Evolutionary conservation across 2,329 filamentous ascomycete species (phyloP), one percentile per base, ranked within the genome.

Genomic region (Ilyonectria robusta): DNA sequence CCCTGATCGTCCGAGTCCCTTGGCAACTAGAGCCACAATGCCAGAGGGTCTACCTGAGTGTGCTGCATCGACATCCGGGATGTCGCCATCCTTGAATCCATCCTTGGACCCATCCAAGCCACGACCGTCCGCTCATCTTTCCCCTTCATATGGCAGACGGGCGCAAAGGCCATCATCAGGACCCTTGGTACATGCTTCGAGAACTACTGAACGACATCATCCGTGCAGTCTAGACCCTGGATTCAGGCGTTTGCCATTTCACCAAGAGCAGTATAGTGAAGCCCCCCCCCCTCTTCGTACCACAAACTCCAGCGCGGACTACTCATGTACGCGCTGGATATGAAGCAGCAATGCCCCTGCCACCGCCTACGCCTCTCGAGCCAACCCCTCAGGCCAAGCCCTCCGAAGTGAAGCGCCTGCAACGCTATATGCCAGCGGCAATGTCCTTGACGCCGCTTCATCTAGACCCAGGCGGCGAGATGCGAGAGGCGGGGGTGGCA

Each of bases 321-420:
- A 17, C 46, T 23, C 23, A 26, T 21, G 21, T 23, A 33, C 31
- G 31, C 9, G 31, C 31, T 33, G 31, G 31, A 48, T 31, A n/a
- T 26, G 47, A 50, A n/a, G 47, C 47, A 31, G 29, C 26, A 29
- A 50, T 26, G 47, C 37, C 37, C 37, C 37, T 40, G 37, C 40
- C 15, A 42, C 40, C 40, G 8, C 23, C 53, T 23, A 51, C 51
- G 42, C 60, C 59, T 19, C 23, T 29, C 29, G 40, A 50, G 48
- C 56, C 62, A 55, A 21, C 50, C 33, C 48, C 62, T 35, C 47
- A 40, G n/a, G 29, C 17, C 62, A 31, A 60, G 11, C 56, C 62
- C 56, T 29, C 33, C 50, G 55, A 37, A 60, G 31, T 21, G 50
- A 64, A 53, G 62, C 62, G 62, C 62, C 62, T 65, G 62, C 62